phyloP scores from a whole-genome alignment of 116 monocot genomes.

The Papilionanthe hybrid region DNA sequence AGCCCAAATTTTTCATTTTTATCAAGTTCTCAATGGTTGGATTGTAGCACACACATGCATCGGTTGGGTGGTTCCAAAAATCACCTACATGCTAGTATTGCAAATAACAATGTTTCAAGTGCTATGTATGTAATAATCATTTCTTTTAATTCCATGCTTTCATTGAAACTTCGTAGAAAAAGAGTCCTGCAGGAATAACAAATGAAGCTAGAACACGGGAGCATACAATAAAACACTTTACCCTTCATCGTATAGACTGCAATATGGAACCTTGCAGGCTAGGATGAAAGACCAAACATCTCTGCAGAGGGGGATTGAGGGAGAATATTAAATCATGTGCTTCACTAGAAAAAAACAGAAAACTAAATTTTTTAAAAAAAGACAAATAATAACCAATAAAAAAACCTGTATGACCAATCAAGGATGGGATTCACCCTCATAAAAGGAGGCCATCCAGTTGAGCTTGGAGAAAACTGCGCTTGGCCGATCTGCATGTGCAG shows the following conservation, averaged over 20 bases:
- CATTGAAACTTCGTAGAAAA: not conserved
- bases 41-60: too few relatives aligned
- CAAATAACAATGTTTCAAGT: too few relatives aligned
- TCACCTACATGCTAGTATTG: too few relatives aligned
- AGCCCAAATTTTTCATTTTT: too few relatives aligned
- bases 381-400: constrained; percentile 8
- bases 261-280: constrained; percentile 85
- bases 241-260: constrained; percentile 96
- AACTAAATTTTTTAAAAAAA: constrained; percentile 10
- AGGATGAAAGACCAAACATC: constrained; percentile 98
- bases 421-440: constrained; percentile 99
- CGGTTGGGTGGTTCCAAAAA: too few relatives aligned
- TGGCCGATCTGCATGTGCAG: constrained; percentile 55
- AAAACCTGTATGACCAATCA: constrained; percentile 99
- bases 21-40: too few relatives aligned
- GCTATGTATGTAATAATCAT: too few relatives aligned
- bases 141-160: not conserved
- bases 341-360: not conserved
- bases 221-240: constrained; percentile 22
- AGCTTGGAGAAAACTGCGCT: constrained; percentile 94
- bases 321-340: not conserved
- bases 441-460: constrained; percentile 96
- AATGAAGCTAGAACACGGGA: not conserved
- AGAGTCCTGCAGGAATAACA: not conserved
- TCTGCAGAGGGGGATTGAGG: constrained; percentile 28